Base-by-base conservation (phyloP, 495 filamentous ascomycete species). In the Gamarada debralockiae region DNA sequence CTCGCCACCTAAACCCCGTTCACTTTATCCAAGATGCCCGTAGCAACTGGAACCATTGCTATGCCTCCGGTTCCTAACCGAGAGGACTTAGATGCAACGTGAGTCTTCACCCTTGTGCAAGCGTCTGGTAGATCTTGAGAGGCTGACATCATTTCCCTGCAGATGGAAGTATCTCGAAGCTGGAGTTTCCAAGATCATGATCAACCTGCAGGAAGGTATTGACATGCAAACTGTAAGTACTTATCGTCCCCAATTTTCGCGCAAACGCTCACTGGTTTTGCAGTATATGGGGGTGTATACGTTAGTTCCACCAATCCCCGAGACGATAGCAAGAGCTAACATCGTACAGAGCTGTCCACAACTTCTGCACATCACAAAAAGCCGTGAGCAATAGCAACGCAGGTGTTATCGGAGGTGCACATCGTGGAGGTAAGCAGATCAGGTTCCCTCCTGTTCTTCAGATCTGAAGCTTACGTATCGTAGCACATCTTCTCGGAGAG, bases 311-410 rank as follows among this genome's bases (percentile, higher is more conserved):
- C 38, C 9, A 39, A 25, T 14, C 22, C 15, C 15, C 23, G 17
- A 18, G 10, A 15, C 20, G 12, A 13, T 24, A 12, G 45, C 31
- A 15, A 2, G 44, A 5, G 5, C 63, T 75, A 61, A 54, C 57
- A n/a, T 49, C 42, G 48, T 39, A 27, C 58, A 93, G 89, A 22
- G 90, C 92, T 49, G 92, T 99, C 23, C 95, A 99, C 68, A 96
- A 99, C 73, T 99, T 99, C 66, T 99, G 93, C 70, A 97, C 95
- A 49, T 96, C 95, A 24, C 95, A 96, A 65, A 97, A 97, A 68
- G 91, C 90, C 2, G 84, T 91, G 25, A 68, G 64, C 41, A 67
- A 62, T 58, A 61, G 63, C 2, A 67, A 59, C n/a, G 55, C 55
- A 21, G 65, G 67, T 56, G 68, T 72, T 63, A 76, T 68, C 64